Percentiles rank a stretch among this genome's conserved stretches.
Evolutionary conservation across 2,329 filamentous ascomycete species (phyloP).

Genomic region (Fusarium transvaalense): DNA sequence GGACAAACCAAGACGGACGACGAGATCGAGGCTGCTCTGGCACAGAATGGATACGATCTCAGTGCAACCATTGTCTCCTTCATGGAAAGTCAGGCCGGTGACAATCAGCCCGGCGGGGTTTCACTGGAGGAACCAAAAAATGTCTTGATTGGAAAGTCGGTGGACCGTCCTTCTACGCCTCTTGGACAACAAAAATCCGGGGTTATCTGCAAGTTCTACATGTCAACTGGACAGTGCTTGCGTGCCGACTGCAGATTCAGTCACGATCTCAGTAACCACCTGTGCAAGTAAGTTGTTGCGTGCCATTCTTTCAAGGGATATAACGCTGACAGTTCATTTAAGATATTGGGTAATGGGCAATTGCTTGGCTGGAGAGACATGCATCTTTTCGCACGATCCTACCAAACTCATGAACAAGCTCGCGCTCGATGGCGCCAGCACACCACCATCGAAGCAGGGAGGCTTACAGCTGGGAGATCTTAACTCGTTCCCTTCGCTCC

Average conservation of each 20-base stretch:
- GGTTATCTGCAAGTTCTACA: constrained; percentile 96
- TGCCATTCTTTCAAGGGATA: not conserved
- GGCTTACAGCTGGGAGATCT: constrained; percentile 86
- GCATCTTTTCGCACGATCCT: constrained; percentile 97
- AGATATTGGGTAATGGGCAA: constrained; percentile 98
- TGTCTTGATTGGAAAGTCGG: constrained; percentile 89
- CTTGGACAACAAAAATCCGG: constrained; percentile 82
- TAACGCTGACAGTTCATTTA: constrained; percentile 15
- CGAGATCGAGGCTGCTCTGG: constrained; percentile 92
- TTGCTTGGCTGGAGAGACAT: constrained; percentile 92
- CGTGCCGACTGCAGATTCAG: constrained; percentile 97
- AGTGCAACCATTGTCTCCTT: constrained; percentile 91
- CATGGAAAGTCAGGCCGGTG: constrained; percentile 75
- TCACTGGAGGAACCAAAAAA: constrained; percentile 69
- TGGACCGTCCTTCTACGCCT: constrained; percentile 84
- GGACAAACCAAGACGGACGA: constrained; percentile 91
- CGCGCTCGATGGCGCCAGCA: constrained; percentile 75
- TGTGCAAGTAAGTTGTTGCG: constrained; percentile 87
- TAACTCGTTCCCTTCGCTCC: constrained; percentile 84
- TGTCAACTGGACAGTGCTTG: constrained; percentile 94
- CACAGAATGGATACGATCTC: constrained; percentile 90
- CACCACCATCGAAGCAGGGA: constrained; percentile 72
- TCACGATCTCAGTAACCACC: constrained; percentile 92
- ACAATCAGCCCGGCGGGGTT: constrained; percentile 49
- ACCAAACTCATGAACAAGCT: constrained; percentile 86